Evolutionary conservation across 2,329 filamentous ascomycete species (phyloP).

Genomic region (Chrysosporium queenslandicum): DNA sequence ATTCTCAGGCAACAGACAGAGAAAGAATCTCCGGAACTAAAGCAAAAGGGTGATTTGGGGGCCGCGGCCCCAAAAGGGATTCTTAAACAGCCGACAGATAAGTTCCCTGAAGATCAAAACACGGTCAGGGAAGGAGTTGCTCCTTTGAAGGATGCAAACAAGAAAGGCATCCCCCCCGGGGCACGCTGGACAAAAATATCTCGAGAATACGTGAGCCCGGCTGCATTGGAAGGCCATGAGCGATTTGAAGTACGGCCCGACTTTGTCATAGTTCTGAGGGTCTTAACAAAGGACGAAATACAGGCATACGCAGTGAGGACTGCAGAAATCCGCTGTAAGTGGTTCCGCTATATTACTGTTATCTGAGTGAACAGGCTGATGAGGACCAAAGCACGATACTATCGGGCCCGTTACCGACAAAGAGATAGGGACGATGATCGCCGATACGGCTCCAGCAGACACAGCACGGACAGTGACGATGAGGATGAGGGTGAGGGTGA

Average conservation of each 20-base stretch:
- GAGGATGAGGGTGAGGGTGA: constrained; percentile 31
- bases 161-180: constrained; percentile 61
- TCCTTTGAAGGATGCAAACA: constrained; percentile 76
- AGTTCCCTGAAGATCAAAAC: constrained; percentile 78
- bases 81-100: constrained; percentile 66
- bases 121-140: constrained; percentile 82
- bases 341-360: background rate
- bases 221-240: constrained; percentile 75
- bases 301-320: constrained; percentile 76
- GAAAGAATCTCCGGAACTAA: constrained; percentile 40
- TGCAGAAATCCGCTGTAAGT: constrained; percentile 65
- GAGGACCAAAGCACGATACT: background rate
- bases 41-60: constrained; percentile 54
- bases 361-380: background rate
- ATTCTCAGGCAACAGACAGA: too few species aligned
- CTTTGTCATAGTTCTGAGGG: constrained; percentile 84
- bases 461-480: constrained; percentile 22
- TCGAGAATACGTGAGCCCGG: constrained; percentile 76
- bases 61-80: constrained; percentile 61
- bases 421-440: background rate
- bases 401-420: background rate
- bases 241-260: constrained; percentile 86
- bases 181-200: constrained; percentile 92
- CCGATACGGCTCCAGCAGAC: background rate
- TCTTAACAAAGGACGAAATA: constrained; percentile 80